Conservation (phyloP, 495 filamentous ascomycete species). For the Bacidia rubella region DNA sequence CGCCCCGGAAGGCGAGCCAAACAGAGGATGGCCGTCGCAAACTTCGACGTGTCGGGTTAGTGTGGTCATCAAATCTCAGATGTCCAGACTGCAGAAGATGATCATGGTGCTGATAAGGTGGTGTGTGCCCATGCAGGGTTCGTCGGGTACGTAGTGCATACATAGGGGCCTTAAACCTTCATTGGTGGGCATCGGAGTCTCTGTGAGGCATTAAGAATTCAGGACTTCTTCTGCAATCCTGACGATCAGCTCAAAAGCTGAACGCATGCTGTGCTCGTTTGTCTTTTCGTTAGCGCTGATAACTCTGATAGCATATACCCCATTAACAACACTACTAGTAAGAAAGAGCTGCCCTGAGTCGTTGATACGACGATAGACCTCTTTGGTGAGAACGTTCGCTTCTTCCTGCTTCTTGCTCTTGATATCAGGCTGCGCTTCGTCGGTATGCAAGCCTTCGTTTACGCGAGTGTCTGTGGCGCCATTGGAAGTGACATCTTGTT, state of each 20-base stretch:
- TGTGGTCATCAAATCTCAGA: too few relatives aligned
- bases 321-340: conserved; percentile 64
- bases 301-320: conserved; percentile 67
- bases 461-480: conserved; percentile 6
- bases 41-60: background rate
- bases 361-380: conserved; percentile 68
- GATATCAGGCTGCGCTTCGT: background rate
- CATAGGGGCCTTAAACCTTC: too few relatives aligned
- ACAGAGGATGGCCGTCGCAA: background rate
- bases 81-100: too few relatives aligned
- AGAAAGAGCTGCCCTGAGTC: conserved; percentile 67
- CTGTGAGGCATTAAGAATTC: background rate
- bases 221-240: conserved; percentile 33
- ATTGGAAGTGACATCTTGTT: background rate
- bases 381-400: conserved; percentile 57
- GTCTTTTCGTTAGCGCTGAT: conserved; percentile 56
- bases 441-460: conserved; percentile 5
- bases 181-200: background rate
- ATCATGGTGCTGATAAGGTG: too few relatives aligned
- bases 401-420: conserved; percentile 23
- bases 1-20: background rate
- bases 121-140: too few relatives aligned
- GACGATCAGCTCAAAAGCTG: conserved; percentile 69
- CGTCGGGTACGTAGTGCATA: too few relatives aligned
- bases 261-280: conserved; percentile 56